phyloP scores from a whole-genome alignment of 2,329 filamentous ascomycete genomes.

The Aspergillus vadensis region DNA sequence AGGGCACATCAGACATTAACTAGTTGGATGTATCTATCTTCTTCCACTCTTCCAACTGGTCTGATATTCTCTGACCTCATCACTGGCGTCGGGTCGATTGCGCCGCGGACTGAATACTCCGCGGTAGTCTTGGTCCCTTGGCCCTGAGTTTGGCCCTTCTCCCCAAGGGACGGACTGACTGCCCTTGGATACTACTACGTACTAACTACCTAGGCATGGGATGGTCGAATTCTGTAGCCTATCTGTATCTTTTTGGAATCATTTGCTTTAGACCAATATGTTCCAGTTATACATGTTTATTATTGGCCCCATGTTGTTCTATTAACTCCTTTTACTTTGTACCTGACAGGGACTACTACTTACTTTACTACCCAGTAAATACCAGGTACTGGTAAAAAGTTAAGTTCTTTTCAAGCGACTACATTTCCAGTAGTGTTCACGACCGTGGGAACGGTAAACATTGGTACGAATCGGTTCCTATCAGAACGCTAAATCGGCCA shows the following conservation, averaged over 20 bases:
- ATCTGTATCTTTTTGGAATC: neutral
- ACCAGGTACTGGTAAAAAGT: neutral
- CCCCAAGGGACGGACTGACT: too few relatives aligned
- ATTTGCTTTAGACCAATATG: too few relatives aligned
- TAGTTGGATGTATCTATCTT: neutral
- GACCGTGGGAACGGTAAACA: neutral
- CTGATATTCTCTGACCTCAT: slow-evolving; percentile 5
- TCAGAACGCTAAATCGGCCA: slow-evolving; percentile 7
- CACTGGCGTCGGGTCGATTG: neutral
- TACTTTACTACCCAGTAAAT: neutral
- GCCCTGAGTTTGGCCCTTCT: neutral
- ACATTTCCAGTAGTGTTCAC: neutral
- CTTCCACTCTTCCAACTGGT: neutral
- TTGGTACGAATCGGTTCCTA: neutral
- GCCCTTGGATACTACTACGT: too few relatives aligned
- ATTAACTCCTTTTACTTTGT: too few relatives aligned
- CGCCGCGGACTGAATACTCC: slow-evolving; percentile 1
- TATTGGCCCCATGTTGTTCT: too few relatives aligned
- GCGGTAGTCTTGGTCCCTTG: slow-evolving; percentile 1
- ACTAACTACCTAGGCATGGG: neutral
- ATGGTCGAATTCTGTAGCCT: too few relatives aligned
- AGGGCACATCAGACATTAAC: neutral
- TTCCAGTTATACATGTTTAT: too few relatives aligned
- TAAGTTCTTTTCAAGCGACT: neutral
- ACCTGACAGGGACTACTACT: neutral